Conservation (phyloP, 2,329 filamentous ascomycete genomes). For the Penicillium hordei region DNA sequence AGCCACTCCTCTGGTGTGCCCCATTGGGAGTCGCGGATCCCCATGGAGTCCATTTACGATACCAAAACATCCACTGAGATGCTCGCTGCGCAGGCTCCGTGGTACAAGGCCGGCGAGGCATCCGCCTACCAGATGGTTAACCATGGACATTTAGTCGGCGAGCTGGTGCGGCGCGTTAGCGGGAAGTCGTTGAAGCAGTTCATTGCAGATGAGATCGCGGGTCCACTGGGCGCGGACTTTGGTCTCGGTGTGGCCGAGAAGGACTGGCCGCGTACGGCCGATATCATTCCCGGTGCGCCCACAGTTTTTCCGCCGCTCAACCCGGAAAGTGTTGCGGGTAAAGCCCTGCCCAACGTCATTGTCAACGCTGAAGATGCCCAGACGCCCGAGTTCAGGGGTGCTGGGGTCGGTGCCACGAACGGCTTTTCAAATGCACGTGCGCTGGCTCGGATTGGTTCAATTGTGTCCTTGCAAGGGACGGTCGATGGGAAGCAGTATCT, state of each 20-base stretch:
- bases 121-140: constrained; percentile 40
- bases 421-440: constrained; percentile 50
- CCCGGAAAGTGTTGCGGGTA: constrained; percentile 31
- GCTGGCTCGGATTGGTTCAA: constrained; percentile 45
- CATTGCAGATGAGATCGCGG: constrained; percentile 44
- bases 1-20: constrained; percentile 23
- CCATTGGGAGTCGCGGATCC: constrained; percentile 32
- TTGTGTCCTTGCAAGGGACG: constrained; percentile 36
- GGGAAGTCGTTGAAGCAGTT: constrained; percentile 49
- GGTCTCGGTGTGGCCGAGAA: constrained; percentile 46
- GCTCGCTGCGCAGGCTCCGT: constrained; percentile 42
- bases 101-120: constrained; percentile 43
- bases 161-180: constrained; percentile 44
- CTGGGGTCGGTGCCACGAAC: constrained; percentile 47
- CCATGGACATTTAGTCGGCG: constrained; percentile 47
- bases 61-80: constrained; percentile 24
- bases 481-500: constrained; percentile 41
- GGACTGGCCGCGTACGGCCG: constrained; percentile 44
- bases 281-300: constrained; percentile 34
- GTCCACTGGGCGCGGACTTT: constrained; percentile 49
- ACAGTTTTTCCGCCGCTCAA: constrained; percentile 17
- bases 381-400: constrained; percentile 38
- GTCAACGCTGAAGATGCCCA: constrained; percentile 22
- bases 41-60: constrained; percentile 37
- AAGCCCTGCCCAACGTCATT: constrained; percentile 31